phyloP scores from a whole-genome alignment of 2,329 filamentous ascomycete species.

The Simplicillium aogashimaense region DNA sequence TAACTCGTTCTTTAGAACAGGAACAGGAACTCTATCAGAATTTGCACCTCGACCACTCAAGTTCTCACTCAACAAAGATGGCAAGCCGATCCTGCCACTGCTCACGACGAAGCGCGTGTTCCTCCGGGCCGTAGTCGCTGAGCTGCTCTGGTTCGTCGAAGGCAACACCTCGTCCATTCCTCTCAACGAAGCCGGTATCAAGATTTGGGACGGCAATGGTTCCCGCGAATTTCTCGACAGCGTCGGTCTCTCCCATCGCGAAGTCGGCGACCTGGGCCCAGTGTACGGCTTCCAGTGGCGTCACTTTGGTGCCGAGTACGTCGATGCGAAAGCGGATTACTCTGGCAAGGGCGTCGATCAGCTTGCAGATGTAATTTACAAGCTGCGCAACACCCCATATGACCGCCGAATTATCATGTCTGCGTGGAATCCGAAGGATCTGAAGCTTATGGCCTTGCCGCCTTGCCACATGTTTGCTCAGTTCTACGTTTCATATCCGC shows the following conservation, averaged over 20 bases:
- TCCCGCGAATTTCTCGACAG: constrained; percentile 82
- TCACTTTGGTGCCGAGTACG: constrained; percentile 89
- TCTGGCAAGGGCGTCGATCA: constrained; percentile 85
- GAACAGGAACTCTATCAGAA: constrained; percentile 83
- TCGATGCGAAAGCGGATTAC: constrained; percentile 72
- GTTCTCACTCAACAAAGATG: constrained; percentile 64
- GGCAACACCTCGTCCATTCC: constrained; percentile 72
- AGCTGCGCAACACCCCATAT: constrained; percentile 74
- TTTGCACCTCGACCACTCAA: constrained; percentile 82
- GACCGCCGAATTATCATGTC: constrained; percentile 83
- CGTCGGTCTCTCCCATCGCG: constrained; percentile 71
- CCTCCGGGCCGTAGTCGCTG: constrained; percentile 76
- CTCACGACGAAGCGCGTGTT: constrained; percentile 98
- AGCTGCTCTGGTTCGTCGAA: constrained; percentile 92
- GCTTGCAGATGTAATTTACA: constrained; percentile 79
- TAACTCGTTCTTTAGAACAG: constrained; percentile 52
- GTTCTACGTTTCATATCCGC: constrained; percentile 78
- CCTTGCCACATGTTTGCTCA: constrained; percentile 98
- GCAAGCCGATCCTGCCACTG: constrained; percentile 67
- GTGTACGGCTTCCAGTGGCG: constrained; percentile 99
- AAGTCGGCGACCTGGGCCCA: constrained; percentile 81
- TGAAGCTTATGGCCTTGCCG: constrained; percentile 81
- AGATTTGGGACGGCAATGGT: constrained; percentile 98
- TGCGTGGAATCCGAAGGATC: constrained; percentile 87
- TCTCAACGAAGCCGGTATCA: constrained; percentile 71